Evolutionary conservation across 345 rosid genomes (phyloP), one percentile per base, ranked within the genome.

Genomic region (Angophora floribunda): DNA sequence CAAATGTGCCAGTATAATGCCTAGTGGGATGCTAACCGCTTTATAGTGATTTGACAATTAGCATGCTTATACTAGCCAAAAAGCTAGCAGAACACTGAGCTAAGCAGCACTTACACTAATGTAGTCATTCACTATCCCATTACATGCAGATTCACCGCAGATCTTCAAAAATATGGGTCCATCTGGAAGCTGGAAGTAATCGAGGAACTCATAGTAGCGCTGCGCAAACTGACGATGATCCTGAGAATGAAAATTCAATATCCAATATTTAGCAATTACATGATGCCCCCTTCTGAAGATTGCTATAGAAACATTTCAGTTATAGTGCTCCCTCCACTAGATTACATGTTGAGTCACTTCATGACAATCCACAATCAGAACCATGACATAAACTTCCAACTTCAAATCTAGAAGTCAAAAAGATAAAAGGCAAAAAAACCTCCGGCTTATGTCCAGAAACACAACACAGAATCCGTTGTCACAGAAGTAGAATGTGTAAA

Each of bases 61-160:
- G 79, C 44, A 7, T 7, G 6, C 45, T 67, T 32, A 67, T 32
- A 16, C 79, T 67, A 36, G 47, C 80, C 80, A 36, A 36, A 70
- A 70, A 70, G 80, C 80, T 70, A 70, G 47, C 5, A 70, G 80
- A 36, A 36, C 47, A 70, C 80, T 5, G 13, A 70, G 79, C n/a
- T 15, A 86, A 47, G 55, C 36, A 67, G 65, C 53, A 90, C 93
- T 91, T 93, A 96, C 98, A 88, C 86, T 89, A 78, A 95, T 22
- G 89, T 97, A 97, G 89, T 96, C 98, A 92, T 97, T 96, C 70
- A 90, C 45, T 87, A 97, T 96, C 86, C 99, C 99, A 57, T 89
- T 82, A 90, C 99, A 97, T 7, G 97, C 87, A 61, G 91, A 92
- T 93, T 97, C 99, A 10, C 99, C 99, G 30, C 99, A 96, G 85